Base-by-base conservation (phyloP, 148 eudicot genomes). In the Rhododendron kiyosumense region DNA sequence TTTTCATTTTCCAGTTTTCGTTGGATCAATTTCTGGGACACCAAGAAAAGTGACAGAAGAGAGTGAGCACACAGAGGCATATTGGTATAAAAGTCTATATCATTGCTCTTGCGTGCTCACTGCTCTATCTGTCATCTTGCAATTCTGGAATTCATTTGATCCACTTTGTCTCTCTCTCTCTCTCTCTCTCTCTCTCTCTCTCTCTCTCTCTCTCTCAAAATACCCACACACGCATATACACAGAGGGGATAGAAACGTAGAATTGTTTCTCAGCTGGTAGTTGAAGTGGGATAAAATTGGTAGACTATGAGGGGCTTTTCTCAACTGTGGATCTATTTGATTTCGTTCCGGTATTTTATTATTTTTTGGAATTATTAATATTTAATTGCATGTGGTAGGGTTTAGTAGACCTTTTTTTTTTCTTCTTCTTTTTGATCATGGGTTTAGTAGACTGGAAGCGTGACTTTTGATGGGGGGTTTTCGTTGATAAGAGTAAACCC, bases 31-130 rank as follows among this genome's bases (percentile, higher is more conserved):
- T 79, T 85, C 61, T 30, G 45, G 38, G 18, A 22, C 36, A 10
- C 65, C 28, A 76, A 54, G 86, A 84, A 84, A 91, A 84, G 81
- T 93, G 95, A 93, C 95, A 93, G 95, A 93, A 93, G 95, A 93
- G 95, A 93, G 95, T 93, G 95, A 93, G 95, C 95, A 91, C 92
- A 85, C 91, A 91, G 88, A 87, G 88, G 91, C 88, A 79, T 89
- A 89, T 91, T 90, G 91, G 84, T 86, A 73, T 86, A 90, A 87
- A 52, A 24, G 38, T 34, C 36, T 87, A 84, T 89, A 79, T 83
- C 88, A 85, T 90, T 93, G 90, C 92, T 88, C 90, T 91, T 93
- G 88, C 83, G 95, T 93, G 95, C 95, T 93, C 95, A 93, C 95
- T 87, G 81, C 93, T 93, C 93, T 90, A 78, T 85, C 95, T 91